A percentile compares a stretch with the other conserved stretches of the same genome.
These are phyloP conservation scores for Pholiota conissans DNA, from an alignment of 768 basidiomycete species.

Conservation along the genomic window DNA sequence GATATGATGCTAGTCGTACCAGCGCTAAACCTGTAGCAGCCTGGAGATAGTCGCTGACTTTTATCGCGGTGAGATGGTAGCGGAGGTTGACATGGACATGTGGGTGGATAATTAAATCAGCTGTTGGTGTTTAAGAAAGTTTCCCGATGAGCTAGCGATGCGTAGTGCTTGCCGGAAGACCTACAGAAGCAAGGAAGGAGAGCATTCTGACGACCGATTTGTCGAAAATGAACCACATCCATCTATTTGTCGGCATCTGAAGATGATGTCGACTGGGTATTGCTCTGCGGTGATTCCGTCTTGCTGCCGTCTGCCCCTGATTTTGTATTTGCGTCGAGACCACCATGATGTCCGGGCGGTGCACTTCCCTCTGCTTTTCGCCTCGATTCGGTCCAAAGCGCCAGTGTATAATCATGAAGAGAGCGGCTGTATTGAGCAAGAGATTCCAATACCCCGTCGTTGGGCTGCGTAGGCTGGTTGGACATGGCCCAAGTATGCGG, in stretches of 20 bases:
- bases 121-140: not conserved
- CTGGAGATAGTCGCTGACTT: not conserved
- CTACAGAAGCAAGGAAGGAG: not conserved
- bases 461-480: constrained; percentile 14
- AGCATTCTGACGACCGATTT: not conserved
- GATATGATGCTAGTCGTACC: not conserved
- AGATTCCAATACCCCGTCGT: constrained; percentile 33
- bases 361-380: constrained; percentile 54
- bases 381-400: constrained; percentile 66
- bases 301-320: not conserved
- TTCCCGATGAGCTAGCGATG: not conserved
- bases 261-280: not conserved
- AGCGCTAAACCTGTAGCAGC: not conserved
- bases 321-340: constrained; percentile 1
- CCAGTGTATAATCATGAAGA: constrained; percentile 67
- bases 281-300: not conserved
- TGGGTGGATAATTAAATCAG: not conserved
- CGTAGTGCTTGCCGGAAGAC: not conserved
- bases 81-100: not conserved
- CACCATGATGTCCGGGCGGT: constrained; percentile 24
- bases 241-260: not conserved
- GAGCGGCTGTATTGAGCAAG: constrained; percentile 61
- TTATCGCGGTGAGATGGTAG: not conserved
- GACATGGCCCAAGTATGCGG: constrained; percentile 11
- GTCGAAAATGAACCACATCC: too few species aligned